Base-by-base conservation (phyloP, 2,329 filamentous ascomycete genomes). In the Hypoxylon sp. region DNA sequence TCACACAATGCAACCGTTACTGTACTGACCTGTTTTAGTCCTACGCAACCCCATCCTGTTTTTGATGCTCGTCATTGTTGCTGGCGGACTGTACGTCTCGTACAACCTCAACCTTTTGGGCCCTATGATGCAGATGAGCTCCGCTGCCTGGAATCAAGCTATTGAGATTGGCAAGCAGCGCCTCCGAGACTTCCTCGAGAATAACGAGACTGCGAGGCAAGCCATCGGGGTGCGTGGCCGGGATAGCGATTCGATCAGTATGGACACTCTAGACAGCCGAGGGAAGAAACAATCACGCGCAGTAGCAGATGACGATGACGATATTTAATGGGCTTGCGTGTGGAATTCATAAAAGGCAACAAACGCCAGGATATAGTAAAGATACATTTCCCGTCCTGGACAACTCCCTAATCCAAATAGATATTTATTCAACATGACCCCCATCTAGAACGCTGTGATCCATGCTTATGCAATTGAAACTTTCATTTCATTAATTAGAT, bases 71-170 rank as follows among this genome's bases (percentile, higher is more conserved):
- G 89, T 97, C 75, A 80, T 98, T 56, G 81, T 91, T 45, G 90
- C 85, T 10, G 87, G 91, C 58, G 94, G 88, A 61, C 92, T 91
- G 2, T 99, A 98, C 75, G 85, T 98, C 28, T 96, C 94, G 3
- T 98, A 96, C 81, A 94, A 90, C 34, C 90, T 99, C 72, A 98
- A 98, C 79, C 89, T 99, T 14, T 94, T 97, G 82, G 96, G 96
- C 0, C 96, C 96, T 0, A 98, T 99, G 85, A 85, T 97, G 73
- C 94, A 97, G 77, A 98, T 99, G 93, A 88, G 89, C 72, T 96
- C 96, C 74, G 96, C 96, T 13, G 96, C 96, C 3, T 91, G 89
- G 51, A 86, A 87, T 69, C 96, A 99, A 81, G 96, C 93, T 6
- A 76, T 97, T 30, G 93, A 97, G 73, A 93, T 99, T 72, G 93